Conservation (phyloP, 106 monocot species). For the Chionographis japonica region DNA sequence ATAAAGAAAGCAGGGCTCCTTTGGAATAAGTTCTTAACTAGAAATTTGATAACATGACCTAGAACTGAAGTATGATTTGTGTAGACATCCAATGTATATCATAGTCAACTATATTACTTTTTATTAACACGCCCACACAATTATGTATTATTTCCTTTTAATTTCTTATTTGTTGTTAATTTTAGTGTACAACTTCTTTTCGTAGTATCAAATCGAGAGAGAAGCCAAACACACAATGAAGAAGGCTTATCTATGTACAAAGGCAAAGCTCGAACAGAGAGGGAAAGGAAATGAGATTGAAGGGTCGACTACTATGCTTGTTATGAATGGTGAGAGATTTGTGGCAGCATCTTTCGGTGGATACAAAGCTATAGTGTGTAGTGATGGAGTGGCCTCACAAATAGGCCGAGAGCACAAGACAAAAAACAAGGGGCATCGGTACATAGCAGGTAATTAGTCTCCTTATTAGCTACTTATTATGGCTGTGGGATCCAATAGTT, state of each 20-base stretch:
- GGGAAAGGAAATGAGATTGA: neutral
- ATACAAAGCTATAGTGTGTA: constrained; percentile 35
- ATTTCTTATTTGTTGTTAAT: too few relatives aligned
- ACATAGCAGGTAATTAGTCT: constrained; percentile 11
- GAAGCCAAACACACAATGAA: constrained; percentile 16
- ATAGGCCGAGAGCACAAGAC: constrained; percentile 11
- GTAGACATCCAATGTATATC: too few relatives aligned
- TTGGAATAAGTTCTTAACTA: too few relatives aligned
- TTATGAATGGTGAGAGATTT: constrained; percentile 23
- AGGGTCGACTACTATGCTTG: constrained; percentile 28
- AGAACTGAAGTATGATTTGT: too few relatives aligned
- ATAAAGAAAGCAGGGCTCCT: too few relatives aligned
- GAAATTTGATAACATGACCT: too few relatives aligned
- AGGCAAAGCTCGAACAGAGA: constrained; percentile 11
- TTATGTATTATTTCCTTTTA: too few relatives aligned
- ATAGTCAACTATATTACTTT: too few relatives aligned
- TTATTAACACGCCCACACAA: too few relatives aligned
- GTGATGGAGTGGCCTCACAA: constrained; percentile 18
- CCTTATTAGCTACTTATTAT: too few relatives aligned
- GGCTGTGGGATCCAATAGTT: too few relatives aligned
- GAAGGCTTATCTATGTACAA: constrained; percentile 16
- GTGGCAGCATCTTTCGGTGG: constrained; percentile 25
- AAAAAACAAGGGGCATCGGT: neutral
- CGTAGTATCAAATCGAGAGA: constrained; percentile 12
- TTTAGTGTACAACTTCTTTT: neutral